Percentiles rank a stretch among this genome's conserved stretches.
Conservation (phyloP, 164 flowering plant genomes). For the Vitis riparia region DNA sequence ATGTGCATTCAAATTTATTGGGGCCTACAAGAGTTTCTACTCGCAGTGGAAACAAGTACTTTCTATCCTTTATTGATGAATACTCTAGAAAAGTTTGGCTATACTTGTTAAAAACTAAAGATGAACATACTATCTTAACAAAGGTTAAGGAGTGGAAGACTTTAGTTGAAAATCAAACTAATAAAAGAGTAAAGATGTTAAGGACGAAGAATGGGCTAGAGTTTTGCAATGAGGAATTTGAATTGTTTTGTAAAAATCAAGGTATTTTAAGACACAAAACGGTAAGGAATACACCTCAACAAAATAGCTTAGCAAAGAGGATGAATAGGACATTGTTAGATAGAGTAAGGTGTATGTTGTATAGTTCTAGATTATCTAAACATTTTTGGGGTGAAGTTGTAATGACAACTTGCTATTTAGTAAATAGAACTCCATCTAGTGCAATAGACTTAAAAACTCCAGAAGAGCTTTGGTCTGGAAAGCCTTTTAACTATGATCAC, state of each 20-base stretch:
- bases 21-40: slow-evolving; percentile 7
- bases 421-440: not conserved
- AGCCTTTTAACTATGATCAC: not conserved
- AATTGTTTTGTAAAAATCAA: not conserved
- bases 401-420: not conserved
- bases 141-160: not conserved
- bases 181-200: not conserved
- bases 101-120: not conserved
- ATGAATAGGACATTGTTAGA: slow-evolving; percentile 1
- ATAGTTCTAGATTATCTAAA: not conserved
- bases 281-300: not conserved
- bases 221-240: not conserved
- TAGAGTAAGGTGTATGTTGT: not conserved
- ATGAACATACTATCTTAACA: not conserved
- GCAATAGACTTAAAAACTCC: not conserved
- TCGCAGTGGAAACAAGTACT: too few species aligned
- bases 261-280: slow-evolving; percentile 2
- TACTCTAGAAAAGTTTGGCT: not conserved
- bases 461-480: not conserved
- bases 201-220: not conserved
- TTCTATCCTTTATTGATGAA: too few species aligned
- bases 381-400: slow-evolving; percentile 8
- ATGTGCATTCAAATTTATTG: slow-evolving; percentile 16
- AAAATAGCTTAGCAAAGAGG: slow-evolving; percentile 7
- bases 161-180: slow-evolving; percentile 2